Evolutionary conservation across 345 rosid genomes (phyloP).

Genomic region (Orychophragmus violaceus): DNA sequence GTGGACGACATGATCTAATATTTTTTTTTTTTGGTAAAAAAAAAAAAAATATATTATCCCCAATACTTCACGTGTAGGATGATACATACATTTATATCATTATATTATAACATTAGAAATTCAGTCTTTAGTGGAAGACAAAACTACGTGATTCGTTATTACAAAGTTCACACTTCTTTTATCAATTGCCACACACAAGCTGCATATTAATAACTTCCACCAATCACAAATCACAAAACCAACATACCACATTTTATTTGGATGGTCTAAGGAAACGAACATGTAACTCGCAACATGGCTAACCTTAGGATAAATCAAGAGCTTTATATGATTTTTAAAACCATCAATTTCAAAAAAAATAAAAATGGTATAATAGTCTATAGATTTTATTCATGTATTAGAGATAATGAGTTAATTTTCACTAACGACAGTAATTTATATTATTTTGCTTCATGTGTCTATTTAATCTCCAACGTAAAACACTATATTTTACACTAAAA

Average conservation of each 20-base stretch:
- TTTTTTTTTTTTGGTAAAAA: background rate
- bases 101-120: background rate
- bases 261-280: too few relatives aligned
- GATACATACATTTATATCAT: background rate
- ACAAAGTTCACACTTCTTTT: background rate
- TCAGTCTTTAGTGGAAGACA: constrained; percentile 9
- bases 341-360: too few relatives aligned
- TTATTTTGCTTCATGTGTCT: too few relatives aligned
- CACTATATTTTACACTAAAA: too few relatives aligned
- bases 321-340: background rate
- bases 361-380: too few relatives aligned
- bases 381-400: too few relatives aligned
- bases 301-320: background rate
- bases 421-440: too few relatives aligned
- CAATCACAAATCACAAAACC: background rate
- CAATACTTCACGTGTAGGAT: constrained; percentile 8
- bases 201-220: too few relatives aligned
- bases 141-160: constrained; percentile 8
- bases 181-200: background rate
- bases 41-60: background rate
- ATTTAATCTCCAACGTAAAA: too few relatives aligned
- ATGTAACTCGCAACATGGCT: background rate
- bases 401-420: too few relatives aligned
- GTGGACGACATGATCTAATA: too few relatives aligned
- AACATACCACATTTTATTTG: constrained; percentile 5